phyloP scores from a whole-genome alignment of 352 stramenopile species.

The Achlya hypogyna region DNA sequence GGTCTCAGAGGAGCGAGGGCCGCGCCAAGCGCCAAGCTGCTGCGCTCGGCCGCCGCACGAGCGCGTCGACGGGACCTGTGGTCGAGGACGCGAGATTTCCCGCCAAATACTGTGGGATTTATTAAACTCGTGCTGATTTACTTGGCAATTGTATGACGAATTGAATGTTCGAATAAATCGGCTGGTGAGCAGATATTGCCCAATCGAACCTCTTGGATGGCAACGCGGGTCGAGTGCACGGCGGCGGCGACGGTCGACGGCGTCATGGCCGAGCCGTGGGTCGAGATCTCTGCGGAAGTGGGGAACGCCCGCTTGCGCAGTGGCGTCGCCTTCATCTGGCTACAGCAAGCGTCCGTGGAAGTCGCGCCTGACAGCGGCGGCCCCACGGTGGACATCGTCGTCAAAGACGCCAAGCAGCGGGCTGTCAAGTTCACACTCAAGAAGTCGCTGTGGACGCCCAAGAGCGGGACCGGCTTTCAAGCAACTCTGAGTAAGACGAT shows the following conservation, averaged over 20 bases:
- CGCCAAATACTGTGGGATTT: neutral
- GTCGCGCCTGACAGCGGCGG: neutral
- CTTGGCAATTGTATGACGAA: conserved; percentile 54
- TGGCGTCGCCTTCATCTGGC: conserved; percentile 4
- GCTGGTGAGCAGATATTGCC: neutral
- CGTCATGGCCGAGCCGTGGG: neutral
- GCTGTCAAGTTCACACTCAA: conserved; percentile 1
- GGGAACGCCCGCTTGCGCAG: conserved; percentile 7
- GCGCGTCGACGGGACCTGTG: no score
- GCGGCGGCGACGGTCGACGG: neutral
- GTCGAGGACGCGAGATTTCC: conserved; percentile 20
- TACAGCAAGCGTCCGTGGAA: neutral
- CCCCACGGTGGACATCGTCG: neutral
- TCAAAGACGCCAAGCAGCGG: neutral
- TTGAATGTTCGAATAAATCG: neutral
- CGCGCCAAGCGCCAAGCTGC: no score
- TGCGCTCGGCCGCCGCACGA: no score
- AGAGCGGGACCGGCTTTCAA: neutral
- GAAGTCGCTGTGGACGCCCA: neutral
- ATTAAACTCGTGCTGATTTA: conserved; percentile 24
- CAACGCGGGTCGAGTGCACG: neutral
- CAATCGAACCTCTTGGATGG: neutral
- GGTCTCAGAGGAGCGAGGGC: no score
- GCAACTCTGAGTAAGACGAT: neutral
- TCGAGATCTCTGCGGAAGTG: conserved; percentile 5